Base-by-base conservation (phyloP, 2,329 filamentous ascomycete genomes). In the Eutypella sp. region DNA sequence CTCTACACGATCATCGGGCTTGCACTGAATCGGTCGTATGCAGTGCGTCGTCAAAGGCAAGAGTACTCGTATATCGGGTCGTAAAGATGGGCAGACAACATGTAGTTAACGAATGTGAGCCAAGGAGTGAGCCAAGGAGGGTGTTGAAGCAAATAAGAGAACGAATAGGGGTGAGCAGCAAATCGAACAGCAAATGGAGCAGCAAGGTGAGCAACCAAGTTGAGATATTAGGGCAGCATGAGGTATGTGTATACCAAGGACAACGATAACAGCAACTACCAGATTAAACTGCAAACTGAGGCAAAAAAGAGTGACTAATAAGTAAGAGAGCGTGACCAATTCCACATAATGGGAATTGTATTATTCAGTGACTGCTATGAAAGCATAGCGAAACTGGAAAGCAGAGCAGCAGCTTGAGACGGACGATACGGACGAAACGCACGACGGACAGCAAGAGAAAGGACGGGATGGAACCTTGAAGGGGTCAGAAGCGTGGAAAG, bases 211-310 rank as follows among this genome's bases (percentile, higher is more conserved):
- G 53, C 45, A 23, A 36, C 27, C 42, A 49, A 25, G 24, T 16
- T 24, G 39, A 52, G 49, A 42, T 43, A 52, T 46, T 40, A 39
- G 50, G 39, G 31, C 45, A 42, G 47, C 45, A 47, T 51, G 45
- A 53, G 48, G 48, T 47, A n/a, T n/a, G n/a, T n/a, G n/a, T n/a
- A n/a, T n/a, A n/a, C n/a, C n/a, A n/a, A n/a, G n/a, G n/a, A n/a
- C n/a, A n/a, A n/a, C n/a, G n/a, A n/a, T n/a, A n/a, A n/a, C n/a
- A n/a, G n/a, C n/a, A n/a, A n/a, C n/a, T n/a, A 51, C 38, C 48
- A 49, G 50, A 58, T 53, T 56, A 53, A 52, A 54, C 46, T 40
- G 45, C n/a, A n/a, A n/a, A n/a, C n/a, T n/a, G n/a, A n/a, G n/a
- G 42, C 36, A 53, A 31, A 44, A 48, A 52, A 54, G 50, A 52